Percentiles rank a stretch among this genome's conserved stretches.
These are phyloP conservation scores for Clitocybe nebularis DNA, from an alignment of 1,284 basidiomycete genomes.

Conservation along the genomic window DNA sequence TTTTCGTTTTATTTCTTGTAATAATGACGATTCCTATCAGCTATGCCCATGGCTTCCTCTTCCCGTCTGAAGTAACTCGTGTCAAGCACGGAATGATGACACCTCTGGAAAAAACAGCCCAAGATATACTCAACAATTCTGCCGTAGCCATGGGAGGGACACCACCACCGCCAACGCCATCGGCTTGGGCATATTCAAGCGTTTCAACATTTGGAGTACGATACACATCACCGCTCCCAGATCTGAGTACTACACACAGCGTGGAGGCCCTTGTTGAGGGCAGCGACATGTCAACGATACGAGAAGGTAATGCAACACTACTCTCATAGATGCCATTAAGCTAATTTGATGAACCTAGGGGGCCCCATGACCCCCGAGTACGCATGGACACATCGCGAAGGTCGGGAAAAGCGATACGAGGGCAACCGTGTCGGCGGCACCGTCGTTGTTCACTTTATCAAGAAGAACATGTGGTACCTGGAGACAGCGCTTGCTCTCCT, in stretches of 20 bases:
- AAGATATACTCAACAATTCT: conserved; percentile 27
- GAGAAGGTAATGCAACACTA: conserved; percentile 43
- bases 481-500: conserved; percentile 89
- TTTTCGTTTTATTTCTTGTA: conserved; percentile 5
- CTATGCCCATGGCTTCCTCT: conserved; percentile 96
- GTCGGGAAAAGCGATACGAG: conserved; percentile 62
- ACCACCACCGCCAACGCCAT: conserved; percentile 39
- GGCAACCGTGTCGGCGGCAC: conserved; percentile 83
- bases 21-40: conserved; percentile 31
- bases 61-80: conserved; percentile 83
- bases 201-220: conserved; percentile 82
- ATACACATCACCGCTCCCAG: conserved; percentile 72
- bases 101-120: conserved; percentile 35
- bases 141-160: conserved; percentile 16
- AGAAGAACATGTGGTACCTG: conserved; percentile 94
- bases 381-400: conserved; percentile 72
- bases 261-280: conserved; percentile 95
- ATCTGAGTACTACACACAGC: conserved; percentile 68
- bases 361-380: conserved; percentile 50
- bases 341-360: too few relatives aligned
- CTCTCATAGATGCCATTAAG: conserved; percentile 6
- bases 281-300: conserved; percentile 69
- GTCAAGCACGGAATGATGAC: conserved; percentile 49
- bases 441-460: conserved; percentile 94
- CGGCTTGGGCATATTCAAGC: conserved; percentile 75